Base-by-base conservation (phyloP, 345 rosid species). In the Salix viminalis region DNA sequence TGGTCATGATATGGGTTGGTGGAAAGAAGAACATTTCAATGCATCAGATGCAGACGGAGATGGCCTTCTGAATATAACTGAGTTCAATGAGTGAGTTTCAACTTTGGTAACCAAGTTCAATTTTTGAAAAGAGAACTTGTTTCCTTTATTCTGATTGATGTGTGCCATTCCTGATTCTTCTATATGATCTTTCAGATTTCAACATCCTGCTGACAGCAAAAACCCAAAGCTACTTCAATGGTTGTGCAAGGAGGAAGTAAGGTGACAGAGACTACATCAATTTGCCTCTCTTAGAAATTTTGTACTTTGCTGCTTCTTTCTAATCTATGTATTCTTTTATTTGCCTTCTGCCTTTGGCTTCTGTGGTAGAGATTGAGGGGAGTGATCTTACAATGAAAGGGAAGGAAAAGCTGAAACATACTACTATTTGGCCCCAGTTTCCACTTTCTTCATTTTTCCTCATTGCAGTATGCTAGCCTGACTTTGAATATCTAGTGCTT, bases 121-220 rank as follows among this genome's bases (percentile, higher is more conserved):
- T 67, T 70, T 32, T 6, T 16, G 24, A 37, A 21, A 30, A 32
- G 3, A 19, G 26, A 46, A 32, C 69, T 9, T 30, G 41, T 6
- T 80, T n/a, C 28, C 39, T 26, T 79, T 68, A 16, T 36, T 79
- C 69, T 46, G 64, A 32, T 75, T 13, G 37, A 37, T 61, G 37
- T 42, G 36, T 72, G 44, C 60, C 64, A 15, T 73, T 60, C 65
- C 78, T 73, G 26, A 50, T 60, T 75, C 39, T 78, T 73, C 68
- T 67, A 58, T 56, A 72, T 62, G 36, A 28, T 85, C 15, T 65
- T 83, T 67, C 70, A 94, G 98, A 87, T 94, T 96, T 88, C 88
- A 91, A 77, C 99, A 94, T 84, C 99, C 99, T n/a, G 89, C 98
- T 80, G 99, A 94, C 83, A 90, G 90, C 86, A 90, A 90, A 85